Conservation (phyloP, 345 rosid species). For the Pelargonium nanum region DNA sequence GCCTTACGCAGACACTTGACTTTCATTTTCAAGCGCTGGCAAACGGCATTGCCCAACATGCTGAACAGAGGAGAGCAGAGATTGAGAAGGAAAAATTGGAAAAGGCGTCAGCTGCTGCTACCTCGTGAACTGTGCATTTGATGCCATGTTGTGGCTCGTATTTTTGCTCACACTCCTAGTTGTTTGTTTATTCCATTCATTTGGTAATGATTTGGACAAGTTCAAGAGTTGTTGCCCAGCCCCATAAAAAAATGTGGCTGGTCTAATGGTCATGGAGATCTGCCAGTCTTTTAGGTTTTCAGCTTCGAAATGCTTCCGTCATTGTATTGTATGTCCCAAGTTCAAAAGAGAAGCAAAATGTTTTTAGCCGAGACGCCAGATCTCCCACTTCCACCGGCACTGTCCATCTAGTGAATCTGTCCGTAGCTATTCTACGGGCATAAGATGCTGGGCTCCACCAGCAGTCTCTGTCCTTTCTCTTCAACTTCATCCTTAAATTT, state of each 20-base stretch:
- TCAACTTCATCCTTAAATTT: too few species aligned
- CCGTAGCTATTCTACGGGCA: too few species aligned
- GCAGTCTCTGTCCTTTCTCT: too few species aligned
- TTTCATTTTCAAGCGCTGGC: slow-evolving; percentile 82
- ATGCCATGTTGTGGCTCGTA: slow-evolving; percentile 4
- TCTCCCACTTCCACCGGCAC: too few species aligned
- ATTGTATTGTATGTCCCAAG: too few species aligned
- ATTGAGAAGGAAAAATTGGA: slow-evolving; percentile 83
- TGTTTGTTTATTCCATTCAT: slow-evolving; percentile 17
- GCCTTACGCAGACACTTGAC: slow-evolving; percentile 71
- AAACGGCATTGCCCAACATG: slow-evolving; percentile 81
- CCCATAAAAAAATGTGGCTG: slow-evolving; percentile 15
- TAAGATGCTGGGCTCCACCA: too few species aligned
- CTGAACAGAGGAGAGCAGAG: slow-evolving; percentile 83
- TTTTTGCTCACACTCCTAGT: not conserved
- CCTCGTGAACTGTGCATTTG: slow-evolving; percentile 22
- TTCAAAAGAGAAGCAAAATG: too few species aligned
- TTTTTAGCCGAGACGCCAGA: too few species aligned
- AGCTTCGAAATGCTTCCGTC: not conserved
- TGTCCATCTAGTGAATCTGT: too few species aligned
- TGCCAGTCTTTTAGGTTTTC: slow-evolving; percentile 1
- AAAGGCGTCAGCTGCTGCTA: slow-evolving; percentile 43
- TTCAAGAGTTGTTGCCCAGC: slow-evolving; percentile 11
- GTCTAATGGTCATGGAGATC: slow-evolving; percentile 14
- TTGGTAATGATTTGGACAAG: slow-evolving; percentile 10